A percentile compares a stretch with the other conserved stretches of the same genome.
Conservation (phyloP, 768 basidiomycete genomes). For the Kwoniella sp. region DNA sequence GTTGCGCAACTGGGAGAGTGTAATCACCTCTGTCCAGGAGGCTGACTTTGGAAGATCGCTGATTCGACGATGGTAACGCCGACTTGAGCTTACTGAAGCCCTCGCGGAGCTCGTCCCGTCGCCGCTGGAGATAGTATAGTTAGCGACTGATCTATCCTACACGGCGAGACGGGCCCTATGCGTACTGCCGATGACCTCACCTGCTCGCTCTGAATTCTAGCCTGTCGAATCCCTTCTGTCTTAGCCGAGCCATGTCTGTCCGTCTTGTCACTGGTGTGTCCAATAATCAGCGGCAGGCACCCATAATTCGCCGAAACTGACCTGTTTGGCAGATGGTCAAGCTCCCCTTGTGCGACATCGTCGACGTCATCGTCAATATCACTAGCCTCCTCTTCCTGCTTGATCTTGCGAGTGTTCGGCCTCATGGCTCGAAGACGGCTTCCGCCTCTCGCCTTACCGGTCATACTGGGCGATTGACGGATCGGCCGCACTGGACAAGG, state of each 20-base stretch:
- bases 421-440: neutral
- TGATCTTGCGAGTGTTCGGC: neutral
- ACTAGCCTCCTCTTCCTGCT: conserved; percentile 12
- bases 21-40: conserved; percentile 75
- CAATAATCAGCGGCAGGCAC: too few relatives aligned
- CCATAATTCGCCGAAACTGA: too few relatives aligned
- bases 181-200: conserved; percentile 34
- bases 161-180: conserved; percentile 14
- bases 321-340: neutral
- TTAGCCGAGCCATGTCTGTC: conserved; percentile 8
- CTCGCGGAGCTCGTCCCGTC: conserved; percentile 86
- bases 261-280: neutral
- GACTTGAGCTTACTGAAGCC: conserved; percentile 88
- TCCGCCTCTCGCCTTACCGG: neutral
- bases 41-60: conserved; percentile 88
- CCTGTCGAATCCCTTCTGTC: conserved; percentile 20
- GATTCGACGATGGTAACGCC: conserved; percentile 79
- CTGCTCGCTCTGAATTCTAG: conserved; percentile 37
- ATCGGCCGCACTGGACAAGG: conserved; percentile 7
- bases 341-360: conserved; percentile 8
- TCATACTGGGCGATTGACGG: neutral
- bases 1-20: neutral
- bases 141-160: conserved; percentile 7
- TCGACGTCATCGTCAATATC: conserved; percentile 20
- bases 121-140: conserved; percentile 56